Conservation (phyloP, 2,329 filamentous ascomycete species). For the Ploettnerulaceae sp. region DNA sequence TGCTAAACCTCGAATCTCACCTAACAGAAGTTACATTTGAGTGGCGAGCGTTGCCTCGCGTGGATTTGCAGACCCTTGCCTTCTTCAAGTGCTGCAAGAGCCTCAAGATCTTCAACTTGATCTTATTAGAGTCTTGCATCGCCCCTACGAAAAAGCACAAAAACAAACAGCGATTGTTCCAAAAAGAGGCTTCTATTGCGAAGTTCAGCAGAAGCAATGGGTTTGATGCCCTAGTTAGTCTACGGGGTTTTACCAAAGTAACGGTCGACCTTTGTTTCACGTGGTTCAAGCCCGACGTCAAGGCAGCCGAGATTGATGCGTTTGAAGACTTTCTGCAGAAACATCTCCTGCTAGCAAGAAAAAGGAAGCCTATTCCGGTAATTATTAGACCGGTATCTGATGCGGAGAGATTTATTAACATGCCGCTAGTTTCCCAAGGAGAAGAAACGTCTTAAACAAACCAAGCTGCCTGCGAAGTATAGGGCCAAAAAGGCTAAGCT, state of each 20-base stretch:
- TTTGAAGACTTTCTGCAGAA: constrained; percentile 14
- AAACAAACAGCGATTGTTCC: too few relatives aligned
- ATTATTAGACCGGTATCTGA: background rate
- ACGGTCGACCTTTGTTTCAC: constrained; percentile 8
- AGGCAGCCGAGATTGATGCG: background rate
- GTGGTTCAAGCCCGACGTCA: background rate
- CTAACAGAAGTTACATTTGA: constrained; percentile 12
- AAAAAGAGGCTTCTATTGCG: too few relatives aligned
- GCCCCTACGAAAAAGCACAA: too few relatives aligned
- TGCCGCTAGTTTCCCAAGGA: too few relatives aligned
- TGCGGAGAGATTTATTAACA: too few relatives aligned
- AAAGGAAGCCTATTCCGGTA: background rate
- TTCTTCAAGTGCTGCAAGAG: constrained; percentile 7
- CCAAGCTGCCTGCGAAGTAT: background rate
- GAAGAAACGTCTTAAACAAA: background rate
- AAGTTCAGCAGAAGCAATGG: constrained; percentile 17
- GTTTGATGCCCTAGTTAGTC: constrained; percentile 16
- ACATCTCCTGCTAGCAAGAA: background rate
- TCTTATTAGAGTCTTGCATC: constrained; percentile 6
- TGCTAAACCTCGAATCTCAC: too few relatives aligned
- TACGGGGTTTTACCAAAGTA: constrained; percentile 21
- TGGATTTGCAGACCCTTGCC: constrained; percentile 1
- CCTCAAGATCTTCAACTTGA: constrained; percentile 9
- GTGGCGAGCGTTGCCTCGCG: constrained; percentile 13
- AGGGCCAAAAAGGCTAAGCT: constrained; percentile 1